These are phyloP conservation scores for Solanum pimpinellifolium DNA, from an alignment of 257 asterid species.

Conservation along the genomic window DNA sequence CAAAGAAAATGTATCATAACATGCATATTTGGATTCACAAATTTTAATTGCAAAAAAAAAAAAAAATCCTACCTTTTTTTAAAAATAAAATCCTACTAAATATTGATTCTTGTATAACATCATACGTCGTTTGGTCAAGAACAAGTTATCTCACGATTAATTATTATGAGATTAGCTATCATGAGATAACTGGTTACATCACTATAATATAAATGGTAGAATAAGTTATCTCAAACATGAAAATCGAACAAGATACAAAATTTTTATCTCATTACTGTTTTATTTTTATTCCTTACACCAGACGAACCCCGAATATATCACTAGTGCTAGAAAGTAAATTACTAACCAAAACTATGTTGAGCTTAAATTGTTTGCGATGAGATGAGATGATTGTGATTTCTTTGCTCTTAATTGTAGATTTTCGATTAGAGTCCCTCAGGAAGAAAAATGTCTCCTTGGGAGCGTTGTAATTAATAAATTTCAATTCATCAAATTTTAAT, in stretches of 20 bases:
- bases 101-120: neutral
- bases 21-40: neutral
- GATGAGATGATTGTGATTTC: neutral
- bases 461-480: too few species aligned
- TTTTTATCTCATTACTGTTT: too few species aligned
- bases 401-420: neutral
- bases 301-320: too few species aligned
- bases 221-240: too few species aligned
- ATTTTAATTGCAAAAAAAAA: neutral
- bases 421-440: fast-evolving
- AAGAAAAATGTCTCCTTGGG: neutral
- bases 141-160: too few species aligned
- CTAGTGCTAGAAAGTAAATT: neutral
- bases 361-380: neutral
- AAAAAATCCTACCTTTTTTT: too few species aligned
- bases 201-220: too few species aligned
- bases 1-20: neutral
- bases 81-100: neutral
- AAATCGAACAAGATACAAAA: too few species aligned
- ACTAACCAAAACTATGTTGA: neutral
- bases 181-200: fast-evolving
- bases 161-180: too few species aligned
- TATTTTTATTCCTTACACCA: too few species aligned
- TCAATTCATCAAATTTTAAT: neutral
- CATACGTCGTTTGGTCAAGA: fast-evolving